Percentiles rank a stretch among this genome's conserved stretches.
These are phyloP conservation scores for Neurospora sp. DNA, from an alignment of 495 filamentous ascomycete species.

Conservation along the genomic window DNA sequence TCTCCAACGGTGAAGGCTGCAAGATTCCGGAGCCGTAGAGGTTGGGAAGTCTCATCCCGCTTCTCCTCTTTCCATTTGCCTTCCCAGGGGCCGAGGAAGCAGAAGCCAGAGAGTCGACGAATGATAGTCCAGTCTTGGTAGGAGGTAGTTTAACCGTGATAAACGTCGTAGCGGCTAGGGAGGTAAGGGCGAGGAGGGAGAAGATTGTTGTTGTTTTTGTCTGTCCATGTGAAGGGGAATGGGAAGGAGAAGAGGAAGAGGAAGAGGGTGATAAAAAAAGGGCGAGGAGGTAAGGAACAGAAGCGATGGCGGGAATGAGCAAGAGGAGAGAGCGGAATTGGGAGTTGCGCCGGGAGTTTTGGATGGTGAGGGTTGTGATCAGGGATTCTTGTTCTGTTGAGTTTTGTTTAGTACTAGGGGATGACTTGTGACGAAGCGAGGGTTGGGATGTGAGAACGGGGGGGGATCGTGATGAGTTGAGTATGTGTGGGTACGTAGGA, in stretches of 20 bases:
- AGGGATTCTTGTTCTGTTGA: constrained; percentile 60
- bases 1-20: constrained; percentile 26
- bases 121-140: constrained; percentile 24
- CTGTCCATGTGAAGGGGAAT: constrained; percentile 12
- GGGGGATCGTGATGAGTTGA: not conserved
- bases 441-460: not conserved
- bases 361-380: constrained; percentile 44
- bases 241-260: not conserved
- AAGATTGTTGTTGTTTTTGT: constrained; percentile 29
- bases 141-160: constrained; percentile 32
- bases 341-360: constrained; percentile 50
- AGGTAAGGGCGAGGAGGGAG: constrained; percentile 47
- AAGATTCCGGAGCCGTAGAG: not conserved
- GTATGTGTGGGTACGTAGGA: no score
- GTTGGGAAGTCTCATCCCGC: not conserved
- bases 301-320: constrained; percentile 42
- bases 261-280: constrained; percentile 22
- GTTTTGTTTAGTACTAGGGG: no score
- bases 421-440: not conserved
- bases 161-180: constrained; percentile 49
- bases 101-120: constrained; percentile 20
- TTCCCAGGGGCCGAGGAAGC: not conserved
- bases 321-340: constrained; percentile 51
- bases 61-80: constrained; percentile 1
- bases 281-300: constrained; percentile 42